Evolutionary conservation across 257 asterid genomes (phyloP).

Genomic region (Nemophila menziesii): DNA sequence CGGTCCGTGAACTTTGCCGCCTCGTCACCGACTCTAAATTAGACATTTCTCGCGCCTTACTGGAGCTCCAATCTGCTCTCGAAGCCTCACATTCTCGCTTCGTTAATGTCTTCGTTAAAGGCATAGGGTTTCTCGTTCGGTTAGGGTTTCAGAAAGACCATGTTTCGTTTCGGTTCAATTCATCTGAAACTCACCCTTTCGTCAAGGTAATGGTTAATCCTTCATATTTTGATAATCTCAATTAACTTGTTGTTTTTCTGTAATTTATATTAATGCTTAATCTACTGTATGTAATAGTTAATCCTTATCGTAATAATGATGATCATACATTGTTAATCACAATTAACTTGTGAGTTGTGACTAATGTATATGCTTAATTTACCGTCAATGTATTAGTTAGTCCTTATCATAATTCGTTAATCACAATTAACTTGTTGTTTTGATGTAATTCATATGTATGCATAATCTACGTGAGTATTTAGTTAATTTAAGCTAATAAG

Average conservation of each 20-base stretch:
- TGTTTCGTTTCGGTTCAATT: conserved; percentile 32
- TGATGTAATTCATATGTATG: background rate
- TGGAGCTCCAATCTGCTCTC: conserved; percentile 87
- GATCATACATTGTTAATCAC: too few relatives aligned
- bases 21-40: conserved; percentile 69
- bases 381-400: too few relatives aligned
- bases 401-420: too few relatives aligned
- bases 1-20: conserved; percentile 70
- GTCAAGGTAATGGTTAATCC: conserved; percentile 29
- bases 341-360: too few relatives aligned
- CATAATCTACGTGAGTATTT: background rate
- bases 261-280: background rate
- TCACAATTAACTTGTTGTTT: background rate
- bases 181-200: conserved; percentile 66
- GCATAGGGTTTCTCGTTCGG: conserved; percentile 56
- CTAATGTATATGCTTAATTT: too few relatives aligned
- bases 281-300: too few relatives aligned
- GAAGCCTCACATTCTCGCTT: conserved; percentile 48
- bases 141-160: conserved; percentile 46
- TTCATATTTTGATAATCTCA: too few relatives aligned
- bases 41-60: conserved; percentile 46
- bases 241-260: background rate
- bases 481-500: background rate
- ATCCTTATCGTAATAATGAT: too few relatives aligned
- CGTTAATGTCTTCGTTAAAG: conserved; percentile 39